Base-by-base conservation (phyloP, 2,329 filamentous ascomycete species). In the Trichoderma atroviride region DNA sequence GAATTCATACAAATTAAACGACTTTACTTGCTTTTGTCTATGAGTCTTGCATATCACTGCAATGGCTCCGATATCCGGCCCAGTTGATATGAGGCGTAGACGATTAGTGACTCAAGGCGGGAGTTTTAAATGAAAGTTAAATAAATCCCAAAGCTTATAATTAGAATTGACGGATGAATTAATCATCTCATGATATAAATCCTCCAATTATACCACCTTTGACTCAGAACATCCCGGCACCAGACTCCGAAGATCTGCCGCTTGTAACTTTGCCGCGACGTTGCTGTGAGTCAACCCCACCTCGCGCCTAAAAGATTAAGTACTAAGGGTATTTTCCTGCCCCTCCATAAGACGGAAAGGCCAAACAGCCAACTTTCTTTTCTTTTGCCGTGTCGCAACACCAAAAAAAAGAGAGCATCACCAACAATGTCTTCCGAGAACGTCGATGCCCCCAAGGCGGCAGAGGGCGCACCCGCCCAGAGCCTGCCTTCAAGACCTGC, bases 341-440 rank as follows among this genome's bases (percentile, higher is more conserved):
- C 75, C 79, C 74, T 70, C 72, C 74, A 61, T 57, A 43, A 19
- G 40, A 43, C 40, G 5, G n/a, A 55, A 72, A 72, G 72, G 72
- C 71, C 73, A 73, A 43, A 72, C 74, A 74, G 72, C 74, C 40
- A 68, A 31, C 72, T 74, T 72, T 73, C 72, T 73, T 70, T 69
- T n/a, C 40, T 43, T 43, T 43, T 43, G 75, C 69, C 71, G 68
- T 72, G 61, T 71, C 69, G 43, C 71, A 73, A 69, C 71, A 73
- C 60, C 29, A 24, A 72, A 19, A 72, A 71, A 70, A 55, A 61
- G 57, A 35, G 11, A 50, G 47, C 4, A 22, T 7, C 11, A 40
- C 71, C 74, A 76, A n/a, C 71, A 73, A 81, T 81, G 80, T 78
- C 78, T 74, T 79, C 80, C 70, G 79, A 80, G 73, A 78, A 77